Percentiles rank a stretch among this genome's conserved stretches.
Evolutionary conservation across 768 basidiomycete genomes (phyloP).

Genomic region (Candolleomyces eurysporus): DNA sequence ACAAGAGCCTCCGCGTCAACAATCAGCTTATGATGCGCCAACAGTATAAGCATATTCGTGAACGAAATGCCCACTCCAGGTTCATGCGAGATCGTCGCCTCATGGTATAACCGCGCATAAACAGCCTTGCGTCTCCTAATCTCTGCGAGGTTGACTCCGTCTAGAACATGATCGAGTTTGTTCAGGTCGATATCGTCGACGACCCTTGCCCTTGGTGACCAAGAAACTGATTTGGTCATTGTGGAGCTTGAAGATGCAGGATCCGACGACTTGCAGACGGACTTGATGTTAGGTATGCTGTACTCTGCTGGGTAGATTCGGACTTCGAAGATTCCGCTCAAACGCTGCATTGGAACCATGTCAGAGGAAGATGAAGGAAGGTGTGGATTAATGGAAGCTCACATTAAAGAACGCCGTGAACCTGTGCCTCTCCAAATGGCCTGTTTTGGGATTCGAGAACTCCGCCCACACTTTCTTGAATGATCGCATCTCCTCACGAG

Average conservation of each 20-base stretch:
- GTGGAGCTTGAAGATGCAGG: constrained; percentile 10
- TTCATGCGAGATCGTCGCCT: constrained; percentile 74
- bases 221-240: too few species aligned
- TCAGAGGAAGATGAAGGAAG: constrained; percentile 5
- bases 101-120: constrained; percentile 81
- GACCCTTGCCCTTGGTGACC: constrained; percentile 17
- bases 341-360: constrained; percentile 46
- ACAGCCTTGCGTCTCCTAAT: constrained; percentile 66
- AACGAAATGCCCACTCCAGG: constrained; percentile 84
- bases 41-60: constrained; percentile 79
- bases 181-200: constrained; percentile 59
- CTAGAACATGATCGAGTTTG: constrained; percentile 58
- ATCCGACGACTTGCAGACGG: constrained; percentile 36
- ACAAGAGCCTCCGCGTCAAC: constrained; percentile 84
- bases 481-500: constrained; percentile 86
- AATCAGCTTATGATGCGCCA: constrained; percentile 91
- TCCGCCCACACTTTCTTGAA: constrained; percentile 96
- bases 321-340: constrained; percentile 87
- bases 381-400: constrained; percentile 25
- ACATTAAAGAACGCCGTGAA: constrained; percentile 85
- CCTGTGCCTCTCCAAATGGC: constrained; percentile 66
- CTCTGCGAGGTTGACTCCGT: constrained; percentile 59
- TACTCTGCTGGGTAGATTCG: constrained; percentile 76
- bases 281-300: constrained; percentile 58
- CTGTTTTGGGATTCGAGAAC: constrained; percentile 76